Conservation (phyloP, 441 rosid genomes). For the Mallotus japonicus region DNA sequence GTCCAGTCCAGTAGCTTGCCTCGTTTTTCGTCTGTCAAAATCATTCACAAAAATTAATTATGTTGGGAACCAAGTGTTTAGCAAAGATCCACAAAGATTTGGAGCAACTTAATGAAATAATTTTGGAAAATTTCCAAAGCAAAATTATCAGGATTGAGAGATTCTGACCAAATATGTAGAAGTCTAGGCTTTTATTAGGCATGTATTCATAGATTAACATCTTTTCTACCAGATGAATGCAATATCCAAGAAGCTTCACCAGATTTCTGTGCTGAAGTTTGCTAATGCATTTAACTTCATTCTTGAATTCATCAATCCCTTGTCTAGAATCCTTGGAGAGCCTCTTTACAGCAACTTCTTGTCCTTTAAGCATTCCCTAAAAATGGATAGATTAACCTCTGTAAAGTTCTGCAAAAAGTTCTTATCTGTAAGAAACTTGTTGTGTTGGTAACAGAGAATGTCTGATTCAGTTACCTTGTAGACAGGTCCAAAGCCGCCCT, state of each 20-base stretch:
- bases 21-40: conserved; percentile 22
- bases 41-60: background rate
- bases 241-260: conserved; percentile 38
- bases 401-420: too few relatives aligned
- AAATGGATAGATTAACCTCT: background rate
- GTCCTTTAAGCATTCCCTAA: conserved; percentile 49
- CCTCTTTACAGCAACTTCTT: conserved; percentile 44
- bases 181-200: background rate
- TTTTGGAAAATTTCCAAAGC: background rate
- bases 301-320: background rate
- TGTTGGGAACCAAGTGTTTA: background rate
- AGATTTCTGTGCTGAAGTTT: conserved; percentile 31
- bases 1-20: conserved; percentile 15
- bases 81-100: too few relatives aligned
- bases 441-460: background rate
- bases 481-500: conserved; percentile 12
- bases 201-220: background rate
- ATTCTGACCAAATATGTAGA: conserved; percentile 34
- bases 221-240: conserved; percentile 25
- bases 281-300: background rate
- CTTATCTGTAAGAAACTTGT: background rate
- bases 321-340: conserved; percentile 42
- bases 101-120: background rate
- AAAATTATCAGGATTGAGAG: background rate
- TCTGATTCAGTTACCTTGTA: background rate